Evolutionary conservation across 257 asterid species (phyloP).

Genomic region (Capsicum rhomboideum): DNA sequence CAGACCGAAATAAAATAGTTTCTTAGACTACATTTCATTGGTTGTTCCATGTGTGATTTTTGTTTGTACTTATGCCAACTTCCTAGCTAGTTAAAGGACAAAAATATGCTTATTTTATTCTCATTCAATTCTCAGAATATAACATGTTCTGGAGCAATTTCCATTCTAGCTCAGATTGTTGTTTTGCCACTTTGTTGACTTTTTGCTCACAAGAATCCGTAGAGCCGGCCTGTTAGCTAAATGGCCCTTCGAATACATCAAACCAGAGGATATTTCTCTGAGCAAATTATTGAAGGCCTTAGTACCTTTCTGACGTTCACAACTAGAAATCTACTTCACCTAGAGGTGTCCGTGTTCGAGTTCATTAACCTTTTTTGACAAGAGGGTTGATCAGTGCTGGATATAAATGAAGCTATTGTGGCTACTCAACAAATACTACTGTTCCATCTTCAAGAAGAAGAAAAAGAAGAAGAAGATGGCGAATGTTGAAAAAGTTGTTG

Average conservation of each 20-base stretch:
- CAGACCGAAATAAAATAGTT: background rate
- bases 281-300: background rate
- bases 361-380: background rate
- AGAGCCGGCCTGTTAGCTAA: background rate
- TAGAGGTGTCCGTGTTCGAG: conserved; percentile 13
- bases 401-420: background rate
- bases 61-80: background rate
- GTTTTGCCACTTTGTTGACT: background rate
- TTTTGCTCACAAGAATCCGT: background rate
- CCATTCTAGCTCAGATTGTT: background rate
- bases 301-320: conserved; percentile 15
- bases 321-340: conserved; percentile 15
- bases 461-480: conserved; percentile 8
- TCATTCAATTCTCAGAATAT: background rate
- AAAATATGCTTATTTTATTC: background rate
- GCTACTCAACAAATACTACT: background rate
- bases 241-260: conserved; percentile 21
- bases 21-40: background rate
- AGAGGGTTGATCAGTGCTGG: background rate
- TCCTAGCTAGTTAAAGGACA: background rate
- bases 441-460: background rate
- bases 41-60: background rate
- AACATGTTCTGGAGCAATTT: background rate
- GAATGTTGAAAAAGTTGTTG: conserved; percentile 19
- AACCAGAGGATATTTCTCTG: conserved; percentile 7